Base-by-base conservation (phyloP, 495 filamentous ascomycete genomes). In the Collariella sp. region DNA sequence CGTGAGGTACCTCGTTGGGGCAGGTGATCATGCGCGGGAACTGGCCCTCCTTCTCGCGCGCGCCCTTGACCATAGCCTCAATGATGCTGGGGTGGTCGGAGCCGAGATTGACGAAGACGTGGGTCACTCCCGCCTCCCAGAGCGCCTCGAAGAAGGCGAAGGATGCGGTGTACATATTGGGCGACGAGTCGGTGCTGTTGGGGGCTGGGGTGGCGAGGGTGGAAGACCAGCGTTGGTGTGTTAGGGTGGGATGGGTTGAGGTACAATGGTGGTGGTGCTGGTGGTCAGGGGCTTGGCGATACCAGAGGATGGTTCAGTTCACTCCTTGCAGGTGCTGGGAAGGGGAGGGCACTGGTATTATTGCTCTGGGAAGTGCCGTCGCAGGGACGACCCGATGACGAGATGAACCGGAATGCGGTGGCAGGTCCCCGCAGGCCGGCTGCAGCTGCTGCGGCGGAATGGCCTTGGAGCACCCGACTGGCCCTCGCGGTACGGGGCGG, bases 121-220 rank as follows among this genome's bases (percentile, higher is more conserved):
- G 82, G 41, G 81, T 84, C 36, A 97, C 81, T 40, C 91, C 91
- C 39, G 89, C 89, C 50, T 93, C 89, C 88, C 88, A 95, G 38
- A 97, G 70, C 19, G 88, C 89, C 77, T 97, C 91, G 62, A 97
- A 96, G 69, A 97, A 96, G 65, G 91, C 91, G 66, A 86, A 72
- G 18, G 73, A 76, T 15, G 50, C 70, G 12, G 75, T 77, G 57
- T 77, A 77, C 73, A 76, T 77, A 13, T 55, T 62, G 59, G 63
- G 54, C 5, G 42, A 52, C 33, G 34, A 35, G 47, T 10, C 47
- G 46, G 22, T 41, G n/a, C n/a, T n/a, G 29, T 29, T 49, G 53
- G 4, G 43, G 18, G 12, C 7, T n/a, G 15, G 26, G 15, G 20
- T 16, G 12, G 46, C 2, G 26, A 10, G 9, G 13, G 20, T 2